Evolutionary conservation across 2,329 filamentous ascomycete genomes (phyloP), one percentile per base, ranked within the genome.

Genomic region (Beauveria rudraprayagi): DNA sequence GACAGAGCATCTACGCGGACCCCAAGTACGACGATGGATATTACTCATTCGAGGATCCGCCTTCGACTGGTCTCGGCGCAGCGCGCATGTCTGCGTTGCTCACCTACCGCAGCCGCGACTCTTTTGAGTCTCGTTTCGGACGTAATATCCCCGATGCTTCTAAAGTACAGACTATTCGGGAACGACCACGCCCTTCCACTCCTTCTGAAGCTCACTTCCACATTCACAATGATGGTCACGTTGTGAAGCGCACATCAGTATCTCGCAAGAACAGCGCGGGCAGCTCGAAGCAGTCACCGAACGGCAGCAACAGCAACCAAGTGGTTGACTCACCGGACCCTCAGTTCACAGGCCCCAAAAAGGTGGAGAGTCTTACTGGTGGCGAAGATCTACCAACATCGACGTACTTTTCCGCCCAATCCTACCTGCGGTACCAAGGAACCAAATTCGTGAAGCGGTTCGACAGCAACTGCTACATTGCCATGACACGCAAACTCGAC

Each of bases 1-100:
- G 91, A 56, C 90, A 94, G 76, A 92, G 89, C 80, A 97, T 99
- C 72, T 99, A 97, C 76, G 92, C 91, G 44, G 94, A 99, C 72
- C 94, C 94, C 37, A 97, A 97, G 77, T 99, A 99, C 73, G 92
- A 97, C 64, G 92, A 97, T 70, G 94, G 94, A 50, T 97, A 97
- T 76, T 99, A 97, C 72, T 70, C 85, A 1, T 95, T 94, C 68
- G 83, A 89, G 37, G 91, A 97, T 67, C 92, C 92, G 40, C 94
- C 94, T 0, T 80, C 86, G 0, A 89, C 92, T 1, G 94, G 94
- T 0, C 83, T 99, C 2, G 92, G 92, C 14, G 94, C 94, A 8
- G 94, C 94, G 28, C 91, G 94, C 69, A 99, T 99, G 94, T 91
- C 92, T 61, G 94, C 94, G 1, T 83, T 99, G 43, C 80, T 99